These are phyloP conservation scores for Epipyxis sp. DNA, from an alignment of 108 stramenopile species.

Conservation along the genomic window DNA sequence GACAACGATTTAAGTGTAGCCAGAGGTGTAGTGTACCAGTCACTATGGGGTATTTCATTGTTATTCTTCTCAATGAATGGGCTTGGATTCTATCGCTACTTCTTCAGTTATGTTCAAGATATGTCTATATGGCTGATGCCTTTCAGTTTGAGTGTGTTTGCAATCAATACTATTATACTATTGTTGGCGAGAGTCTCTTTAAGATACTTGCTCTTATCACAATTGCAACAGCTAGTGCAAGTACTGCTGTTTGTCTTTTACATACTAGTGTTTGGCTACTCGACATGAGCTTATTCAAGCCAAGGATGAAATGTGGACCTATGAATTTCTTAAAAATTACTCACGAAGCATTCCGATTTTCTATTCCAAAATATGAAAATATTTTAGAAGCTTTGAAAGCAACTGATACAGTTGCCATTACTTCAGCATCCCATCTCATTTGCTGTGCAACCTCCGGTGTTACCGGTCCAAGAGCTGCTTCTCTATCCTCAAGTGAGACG, in stretches of 20 bases:
- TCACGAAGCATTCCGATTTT: slow-evolving; percentile 27
- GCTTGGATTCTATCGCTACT: not conserved
- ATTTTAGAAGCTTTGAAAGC: too few species aligned
- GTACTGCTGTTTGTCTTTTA: not conserved
- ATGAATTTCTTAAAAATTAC: slow-evolving; percentile 7
- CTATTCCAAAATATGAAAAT: not conserved
- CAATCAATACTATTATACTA: not conserved
- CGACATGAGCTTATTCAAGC: not conserved
- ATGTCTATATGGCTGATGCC: slow-evolving; percentile 23
- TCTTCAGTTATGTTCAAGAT: not conserved
- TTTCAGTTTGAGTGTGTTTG: not conserved
- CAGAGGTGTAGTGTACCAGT: slow-evolving; percentile 7
- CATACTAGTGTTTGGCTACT: not conserved
- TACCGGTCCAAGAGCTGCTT: too few species aligned
- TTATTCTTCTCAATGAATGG: slow-evolving; percentile 12
- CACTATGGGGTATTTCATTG: slow-evolving; percentile 18
- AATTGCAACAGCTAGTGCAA: not conserved
- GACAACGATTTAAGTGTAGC: not conserved
- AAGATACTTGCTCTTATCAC: not conserved
- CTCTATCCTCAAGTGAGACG: not conserved
- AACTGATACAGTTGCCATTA: slow-evolving; percentile 44
- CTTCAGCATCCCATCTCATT: slow-evolving; percentile 77
- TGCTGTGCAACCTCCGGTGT: slow-evolving; percentile 75
- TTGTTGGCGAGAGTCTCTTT: not conserved
- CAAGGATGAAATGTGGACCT: slow-evolving; percentile 18